Evolutionary conservation across 345 rosid genomes (phyloP).

Genomic region (Eucalyptus tenuipes): DNA sequence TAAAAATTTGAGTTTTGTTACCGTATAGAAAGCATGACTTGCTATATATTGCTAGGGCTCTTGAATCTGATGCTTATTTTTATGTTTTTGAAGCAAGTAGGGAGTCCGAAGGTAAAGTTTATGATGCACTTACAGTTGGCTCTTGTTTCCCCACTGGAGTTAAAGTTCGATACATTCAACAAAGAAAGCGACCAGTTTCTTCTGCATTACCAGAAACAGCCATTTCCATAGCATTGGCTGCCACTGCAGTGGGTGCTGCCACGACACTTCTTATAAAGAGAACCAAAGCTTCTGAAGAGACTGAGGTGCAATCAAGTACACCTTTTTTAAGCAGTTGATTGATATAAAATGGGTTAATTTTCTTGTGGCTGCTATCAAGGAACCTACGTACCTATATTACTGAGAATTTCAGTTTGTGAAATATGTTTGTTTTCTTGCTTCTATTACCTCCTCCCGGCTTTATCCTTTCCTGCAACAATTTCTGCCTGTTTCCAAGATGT

Average conservation of each 20-base stretch:
- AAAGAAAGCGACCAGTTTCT: conserved; percentile 13
- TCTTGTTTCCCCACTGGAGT: conserved; percentile 1
- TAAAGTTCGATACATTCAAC: conserved; percentile 4
- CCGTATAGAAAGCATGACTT: neutral
- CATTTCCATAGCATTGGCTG: conserved; percentile 75
- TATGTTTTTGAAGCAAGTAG: conserved; percentile 12
- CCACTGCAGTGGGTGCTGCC: conserved; percentile 78
- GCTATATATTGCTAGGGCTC: neutral
- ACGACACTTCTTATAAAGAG: conserved; percentile 58
- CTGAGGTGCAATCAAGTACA: conserved; percentile 28
- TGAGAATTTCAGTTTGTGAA: neutral
- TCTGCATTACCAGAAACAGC: conserved; percentile 64
- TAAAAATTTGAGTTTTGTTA: neutral
- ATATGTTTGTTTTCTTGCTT: neutral
- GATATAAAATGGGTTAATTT: neutral
- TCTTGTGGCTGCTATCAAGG: neutral
- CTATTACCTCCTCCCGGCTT: neutral
- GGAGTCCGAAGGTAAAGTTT: conserved; percentile 8
- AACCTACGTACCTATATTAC: neutral
- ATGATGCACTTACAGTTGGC: neutral
- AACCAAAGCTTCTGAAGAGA: conserved; percentile 37
- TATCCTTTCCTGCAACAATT: neutral
- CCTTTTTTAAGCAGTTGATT: neutral
- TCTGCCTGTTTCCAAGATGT: neutral
- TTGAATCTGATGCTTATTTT: conserved; percentile 2